Evolutionary conservation across 2,329 filamentous ascomycete genomes (phyloP).

Genomic region (Xylariaceae sp.): DNA sequence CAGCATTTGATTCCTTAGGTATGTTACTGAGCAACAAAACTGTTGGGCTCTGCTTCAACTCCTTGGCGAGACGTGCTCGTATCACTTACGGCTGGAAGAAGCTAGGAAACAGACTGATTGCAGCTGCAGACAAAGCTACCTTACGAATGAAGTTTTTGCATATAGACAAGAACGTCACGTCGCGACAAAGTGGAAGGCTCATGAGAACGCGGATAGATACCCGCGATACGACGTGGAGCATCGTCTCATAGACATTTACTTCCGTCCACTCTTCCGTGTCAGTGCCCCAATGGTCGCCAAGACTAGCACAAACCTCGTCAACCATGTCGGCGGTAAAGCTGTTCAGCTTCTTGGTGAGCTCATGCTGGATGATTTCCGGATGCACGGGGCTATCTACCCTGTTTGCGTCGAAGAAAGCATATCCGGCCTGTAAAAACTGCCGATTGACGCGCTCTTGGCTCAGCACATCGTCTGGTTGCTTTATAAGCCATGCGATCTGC

Average conservation of each 20-base stretch:
- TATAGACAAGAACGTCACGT: conserved; percentile 29
- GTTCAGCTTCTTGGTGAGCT: conserved; percentile 31
- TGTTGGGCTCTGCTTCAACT: background rate
- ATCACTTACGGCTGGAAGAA: conserved; percentile 31
- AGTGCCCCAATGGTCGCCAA: conserved; percentile 30
- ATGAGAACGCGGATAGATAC: conserved; percentile 32
- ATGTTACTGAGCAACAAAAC: background rate
- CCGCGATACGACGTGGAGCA: conserved; percentile 30
- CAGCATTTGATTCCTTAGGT: background rate
- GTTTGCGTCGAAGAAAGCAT: conserved; percentile 32
- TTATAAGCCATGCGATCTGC: conserved; percentile 30
- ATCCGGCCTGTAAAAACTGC: conserved; percentile 33
- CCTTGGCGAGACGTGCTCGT: background rate
- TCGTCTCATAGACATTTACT: conserved; percentile 32
- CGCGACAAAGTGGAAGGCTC: conserved; percentile 30
- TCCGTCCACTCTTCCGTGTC: conserved; percentile 31
- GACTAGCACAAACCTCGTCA: conserved; percentile 29
- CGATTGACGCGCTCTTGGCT: conserved; percentile 33
- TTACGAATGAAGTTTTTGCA: conserved; percentile 30
- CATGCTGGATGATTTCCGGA: conserved; percentile 30
- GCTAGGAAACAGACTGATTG: conserved; percentile 28
- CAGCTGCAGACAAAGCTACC: conserved; percentile 29
- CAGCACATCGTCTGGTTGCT: conserved; percentile 31
- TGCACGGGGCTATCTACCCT: conserved; percentile 31
- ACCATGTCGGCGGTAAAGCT: conserved; percentile 29